phyloP scores from a whole-genome alignment of 139 green algal species.

The Coccomyxa sp. region DNA sequence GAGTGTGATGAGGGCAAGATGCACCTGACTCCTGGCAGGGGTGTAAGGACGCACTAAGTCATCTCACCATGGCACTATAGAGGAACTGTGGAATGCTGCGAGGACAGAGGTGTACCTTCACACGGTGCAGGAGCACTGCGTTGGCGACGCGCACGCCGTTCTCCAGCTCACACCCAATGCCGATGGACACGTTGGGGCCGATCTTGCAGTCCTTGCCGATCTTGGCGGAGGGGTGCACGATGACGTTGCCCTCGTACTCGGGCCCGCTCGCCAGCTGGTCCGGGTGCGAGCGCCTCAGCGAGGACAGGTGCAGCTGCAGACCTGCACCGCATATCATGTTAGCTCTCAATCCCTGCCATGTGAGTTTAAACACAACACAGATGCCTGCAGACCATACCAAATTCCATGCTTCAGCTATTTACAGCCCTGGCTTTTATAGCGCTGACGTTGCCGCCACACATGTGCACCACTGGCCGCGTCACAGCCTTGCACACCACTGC shows the following conservation, averaged over 20 bases:
- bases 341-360: no score
- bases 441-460: no score
- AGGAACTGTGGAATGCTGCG: neutral
- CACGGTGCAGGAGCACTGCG: constrained; percentile 82
- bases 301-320: constrained; percentile 84
- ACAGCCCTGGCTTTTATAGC: no score
- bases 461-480: no score
- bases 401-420: neutral
- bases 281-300: constrained; percentile 50
- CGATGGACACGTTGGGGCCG: constrained; percentile 90
- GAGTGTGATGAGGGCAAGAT: neutral
- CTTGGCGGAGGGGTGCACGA: constrained; percentile 70
- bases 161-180: constrained; percentile 78
- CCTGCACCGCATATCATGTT: constrained; percentile 35
- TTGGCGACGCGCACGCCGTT: constrained; percentile 87
- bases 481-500: no score
- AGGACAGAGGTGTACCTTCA: constrained; percentile 33
- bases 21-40: neutral
- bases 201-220: constrained; percentile 83
- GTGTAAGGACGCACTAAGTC: neutral
- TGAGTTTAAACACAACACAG: neutral
- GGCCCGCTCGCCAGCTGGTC: constrained; percentile 48
- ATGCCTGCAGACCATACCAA: neutral
- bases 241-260: constrained; percentile 67
- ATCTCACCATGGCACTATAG: no score